Evolutionary conservation across 768 basidiomycete species (phyloP).

Genomic region (Collybiopsis confluens): DNA sequence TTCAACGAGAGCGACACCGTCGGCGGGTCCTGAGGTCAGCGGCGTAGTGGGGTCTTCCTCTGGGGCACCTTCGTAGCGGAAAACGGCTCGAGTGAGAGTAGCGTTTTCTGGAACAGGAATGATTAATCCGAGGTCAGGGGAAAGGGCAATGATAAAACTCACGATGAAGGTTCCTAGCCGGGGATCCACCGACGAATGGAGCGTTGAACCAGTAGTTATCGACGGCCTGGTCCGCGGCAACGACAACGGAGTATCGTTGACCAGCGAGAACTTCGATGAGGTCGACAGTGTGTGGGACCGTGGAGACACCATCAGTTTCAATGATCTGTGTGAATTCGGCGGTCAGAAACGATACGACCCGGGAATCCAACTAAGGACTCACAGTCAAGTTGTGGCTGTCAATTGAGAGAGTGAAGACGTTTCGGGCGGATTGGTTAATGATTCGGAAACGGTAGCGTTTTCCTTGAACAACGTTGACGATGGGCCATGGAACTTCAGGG

Average conservation of each 20-base stretch:
- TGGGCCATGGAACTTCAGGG: conserved; percentile 31
- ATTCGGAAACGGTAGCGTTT: conserved; percentile 53
- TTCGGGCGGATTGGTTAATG: conserved; percentile 42
- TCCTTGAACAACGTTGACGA: conserved; percentile 32
- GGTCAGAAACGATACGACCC: too few species aligned
- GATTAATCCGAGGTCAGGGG: too few species aligned
- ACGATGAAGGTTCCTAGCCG: conserved; percentile 15
- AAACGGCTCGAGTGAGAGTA: conserved; percentile 28
- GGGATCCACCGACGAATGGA: conserved; percentile 17
- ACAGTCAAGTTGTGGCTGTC: conserved; percentile 33
- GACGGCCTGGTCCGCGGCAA: conserved; percentile 33
- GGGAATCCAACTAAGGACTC: too few species aligned
- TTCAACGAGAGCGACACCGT: conserved; percentile 4
- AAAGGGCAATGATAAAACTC: too few species aligned
- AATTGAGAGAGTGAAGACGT: conserved; percentile 39
- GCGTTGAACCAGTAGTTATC: conserved; percentile 38
- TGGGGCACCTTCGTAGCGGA: conserved; percentile 35
- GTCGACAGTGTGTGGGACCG: conserved; percentile 31
- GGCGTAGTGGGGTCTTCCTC: conserved; percentile 28
- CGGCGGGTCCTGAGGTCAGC: conserved; percentile 16
- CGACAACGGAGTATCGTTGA: conserved; percentile 31
- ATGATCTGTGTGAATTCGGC: conserved; percentile 30
- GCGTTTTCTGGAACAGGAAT: conserved; percentile 19
- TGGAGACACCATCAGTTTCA: conserved; percentile 34
- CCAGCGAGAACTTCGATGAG: conserved; percentile 35